Evolutionary conservation across 2,329 filamentous ascomycete species (phyloP), one percentile per base, ranked within the genome.

Genomic region (Elsinoe arachidis): DNA sequence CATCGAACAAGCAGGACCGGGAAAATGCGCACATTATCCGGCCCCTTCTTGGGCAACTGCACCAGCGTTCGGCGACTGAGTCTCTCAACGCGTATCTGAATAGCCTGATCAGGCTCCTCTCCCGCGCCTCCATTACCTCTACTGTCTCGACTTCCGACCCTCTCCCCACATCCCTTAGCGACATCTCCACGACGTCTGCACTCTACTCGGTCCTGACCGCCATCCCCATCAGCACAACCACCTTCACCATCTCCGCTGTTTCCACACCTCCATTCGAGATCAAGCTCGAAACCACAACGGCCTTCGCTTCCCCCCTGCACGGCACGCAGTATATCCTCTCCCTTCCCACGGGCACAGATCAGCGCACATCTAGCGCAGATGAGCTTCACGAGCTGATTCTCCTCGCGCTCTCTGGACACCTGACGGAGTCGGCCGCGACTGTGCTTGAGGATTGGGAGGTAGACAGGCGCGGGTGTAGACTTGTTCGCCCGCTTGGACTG

Each of bases 11-110:
- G 59, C 74, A 76, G 35, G 68, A 77, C 19, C 73, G 71, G 5
- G 76, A 75, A 2, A 73, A 80, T 44, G 78, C 83, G 55, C 72
- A 75, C n/a, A 74, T 88, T 19, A 69, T 88, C 15, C 78, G 81
- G 11, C 81, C 83, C 1, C 69, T 86, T 5, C 69, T 83, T 14
- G 73, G 75, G 2, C 75, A 80, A 41, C 68, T 82, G 11, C 74
- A 79, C 54, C 82, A 85, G 60, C 61, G 72, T 4, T 63, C 66
- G 3, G 68, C 69, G 10, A 65, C 75, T 2, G 64, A 67, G 14
- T 67, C 66, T 1, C 62, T 76, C 5, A 68, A 73, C 55, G 55
- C 51, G 1, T 70, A 74, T 53, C 61, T 76, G 1, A 21, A 55
- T 6, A 43, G 49, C 14, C 35, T 62, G 4, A 49, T 33, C 2